A percentile compares a stretch with the other conserved stretches of the same genome.
Conservation (phyloP, 2,329 filamentous ascomycete species). For the Phoma sp. region DNA sequence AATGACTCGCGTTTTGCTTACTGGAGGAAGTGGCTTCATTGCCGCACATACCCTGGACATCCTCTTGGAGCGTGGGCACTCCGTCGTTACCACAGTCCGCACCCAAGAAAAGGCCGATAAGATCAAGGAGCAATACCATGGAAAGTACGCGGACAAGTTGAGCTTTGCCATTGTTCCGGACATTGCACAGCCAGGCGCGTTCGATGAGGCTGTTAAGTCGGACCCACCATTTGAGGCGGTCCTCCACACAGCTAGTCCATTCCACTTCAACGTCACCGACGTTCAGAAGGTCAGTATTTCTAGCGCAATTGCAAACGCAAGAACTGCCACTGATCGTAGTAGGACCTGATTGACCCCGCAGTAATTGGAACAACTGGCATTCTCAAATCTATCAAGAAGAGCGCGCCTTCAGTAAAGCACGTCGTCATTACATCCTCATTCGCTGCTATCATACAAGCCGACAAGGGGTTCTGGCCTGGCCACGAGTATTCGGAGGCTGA, state of each 20-base stretch:
- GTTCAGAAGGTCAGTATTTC: conserved; percentile 64
- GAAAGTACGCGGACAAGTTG: conserved; percentile 57
- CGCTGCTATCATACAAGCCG: conserved; percentile 67
- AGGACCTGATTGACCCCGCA: conserved; percentile 65
- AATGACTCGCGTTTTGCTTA: conserved; percentile 52
- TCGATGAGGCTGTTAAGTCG: conserved; percentile 66
- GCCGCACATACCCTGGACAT: conserved; percentile 69
- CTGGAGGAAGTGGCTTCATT: conserved; percentile 69
- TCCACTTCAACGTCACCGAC: conserved; percentile 75
- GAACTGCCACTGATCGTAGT: conserved; percentile 20
- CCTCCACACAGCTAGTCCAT: conserved; percentile 61
- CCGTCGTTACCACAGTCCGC: conserved; percentile 69
- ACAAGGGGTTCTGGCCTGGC: conserved; percentile 59
- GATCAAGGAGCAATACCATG: conserved; percentile 63
- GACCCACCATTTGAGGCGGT: conserved; percentile 74
- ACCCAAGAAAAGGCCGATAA: conserved; percentile 68
- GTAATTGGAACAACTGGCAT: conserved; percentile 70
- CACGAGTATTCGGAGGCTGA: conserved; percentile 62
- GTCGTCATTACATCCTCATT: conserved; percentile 77
- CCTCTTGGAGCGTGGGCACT: conserved; percentile 64
- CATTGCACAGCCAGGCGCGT: conserved; percentile 73
- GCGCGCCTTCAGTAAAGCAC: conserved; percentile 71
- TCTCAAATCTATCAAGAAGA: conserved; percentile 66
- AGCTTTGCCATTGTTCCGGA: conserved; percentile 75
- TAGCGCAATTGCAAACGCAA: not conserved